Conservation (phyloP, 257 asterid genomes). For the Solanum ossicruentum region DNA sequence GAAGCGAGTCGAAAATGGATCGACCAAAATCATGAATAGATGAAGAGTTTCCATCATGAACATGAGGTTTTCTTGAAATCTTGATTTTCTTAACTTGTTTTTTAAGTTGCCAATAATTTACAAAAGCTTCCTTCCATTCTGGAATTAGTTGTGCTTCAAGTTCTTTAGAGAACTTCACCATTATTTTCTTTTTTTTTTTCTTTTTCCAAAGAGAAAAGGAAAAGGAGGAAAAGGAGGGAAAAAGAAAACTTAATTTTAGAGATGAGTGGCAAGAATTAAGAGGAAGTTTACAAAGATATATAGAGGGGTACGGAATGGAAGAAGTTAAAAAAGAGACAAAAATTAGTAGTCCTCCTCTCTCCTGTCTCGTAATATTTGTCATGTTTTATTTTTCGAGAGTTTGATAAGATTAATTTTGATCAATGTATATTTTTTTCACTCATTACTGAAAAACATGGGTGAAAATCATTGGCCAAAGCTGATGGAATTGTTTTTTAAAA, state of each 20-base stretch:
- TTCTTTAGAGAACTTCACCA: slow-evolving; percentile 86
- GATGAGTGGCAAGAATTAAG: neutral
- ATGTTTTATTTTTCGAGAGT: neutral
- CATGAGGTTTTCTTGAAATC: slow-evolving; percentile 25
- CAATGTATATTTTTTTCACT: too few relatives aligned
- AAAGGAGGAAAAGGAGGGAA: neutral
- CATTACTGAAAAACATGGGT: too few relatives aligned
- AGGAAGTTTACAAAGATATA: slow-evolving; percentile 13
- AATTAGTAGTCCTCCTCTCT: neutral
- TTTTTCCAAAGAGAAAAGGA: neutral
- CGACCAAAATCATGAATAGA: slow-evolving; percentile 24
- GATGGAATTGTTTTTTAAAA: too few relatives aligned
- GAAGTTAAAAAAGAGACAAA: neutral
- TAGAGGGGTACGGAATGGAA: slow-evolving; percentile 11
- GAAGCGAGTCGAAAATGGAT: slow-evolving; percentile 43
- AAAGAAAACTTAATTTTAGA: neutral
- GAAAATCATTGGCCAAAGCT: too few relatives aligned
- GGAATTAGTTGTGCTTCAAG: slow-evolving; percentile 83
- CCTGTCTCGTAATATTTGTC: neutral
- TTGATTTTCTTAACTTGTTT: slow-evolving; percentile 60
- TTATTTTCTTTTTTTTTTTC: neutral
- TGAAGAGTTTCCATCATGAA: neutral
- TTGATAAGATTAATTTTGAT: accelerated
- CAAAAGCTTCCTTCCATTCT: slow-evolving; percentile 83
- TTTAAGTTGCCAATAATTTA: slow-evolving; percentile 67